These are phyloP conservation scores for Barnettozyma hawaiiensis DNA, from an alignment of 1,139 yeast species.

Conservation along the genomic window DNA sequence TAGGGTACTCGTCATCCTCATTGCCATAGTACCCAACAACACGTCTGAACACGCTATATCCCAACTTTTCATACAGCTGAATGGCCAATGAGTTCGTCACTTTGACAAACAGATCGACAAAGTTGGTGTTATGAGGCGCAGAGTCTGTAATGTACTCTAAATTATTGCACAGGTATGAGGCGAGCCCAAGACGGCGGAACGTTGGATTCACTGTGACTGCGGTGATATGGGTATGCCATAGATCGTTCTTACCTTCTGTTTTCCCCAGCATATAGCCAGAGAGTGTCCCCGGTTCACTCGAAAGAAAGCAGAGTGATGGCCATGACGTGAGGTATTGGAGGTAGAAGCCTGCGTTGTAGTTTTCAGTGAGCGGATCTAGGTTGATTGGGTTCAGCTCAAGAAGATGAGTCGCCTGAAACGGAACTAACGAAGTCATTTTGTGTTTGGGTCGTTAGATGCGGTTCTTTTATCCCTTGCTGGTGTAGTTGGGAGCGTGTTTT, in stretches of 20 bases:
- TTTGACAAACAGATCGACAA: constrained; percentile 86
- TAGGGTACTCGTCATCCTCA: constrained; percentile 33
- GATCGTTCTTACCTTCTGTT: constrained; percentile 76
- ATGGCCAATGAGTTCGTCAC: constrained; percentile 79
- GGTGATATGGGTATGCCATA: constrained; percentile 96
- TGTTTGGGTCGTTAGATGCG: no score
- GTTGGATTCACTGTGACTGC: constrained; percentile 88
- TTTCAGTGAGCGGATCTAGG: constrained; percentile 84
- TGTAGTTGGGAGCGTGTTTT: neutral
- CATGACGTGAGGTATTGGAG: constrained; percentile 75
- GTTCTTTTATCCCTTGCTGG: no score
- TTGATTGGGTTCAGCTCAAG: constrained; percentile 70
- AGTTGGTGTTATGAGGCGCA: constrained; percentile 67
- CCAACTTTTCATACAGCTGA: constrained; percentile 75
- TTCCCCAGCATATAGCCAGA: constrained; percentile 95
- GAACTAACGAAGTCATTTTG: constrained; percentile 71
- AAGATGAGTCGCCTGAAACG: constrained; percentile 82
- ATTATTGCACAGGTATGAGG: constrained; percentile 68
- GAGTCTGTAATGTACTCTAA: constrained; percentile 68
- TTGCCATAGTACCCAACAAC: constrained; percentile 85
- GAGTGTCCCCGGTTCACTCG: constrained; percentile 40
- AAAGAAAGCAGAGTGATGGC: constrained; percentile 87
- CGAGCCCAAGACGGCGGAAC: constrained; percentile 81
- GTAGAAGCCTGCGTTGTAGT: constrained; percentile 79
- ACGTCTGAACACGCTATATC: constrained; percentile 77